Conservation (phyloP, 352 stramenopile genomes). For the Pythium pyrilobum region DNA sequence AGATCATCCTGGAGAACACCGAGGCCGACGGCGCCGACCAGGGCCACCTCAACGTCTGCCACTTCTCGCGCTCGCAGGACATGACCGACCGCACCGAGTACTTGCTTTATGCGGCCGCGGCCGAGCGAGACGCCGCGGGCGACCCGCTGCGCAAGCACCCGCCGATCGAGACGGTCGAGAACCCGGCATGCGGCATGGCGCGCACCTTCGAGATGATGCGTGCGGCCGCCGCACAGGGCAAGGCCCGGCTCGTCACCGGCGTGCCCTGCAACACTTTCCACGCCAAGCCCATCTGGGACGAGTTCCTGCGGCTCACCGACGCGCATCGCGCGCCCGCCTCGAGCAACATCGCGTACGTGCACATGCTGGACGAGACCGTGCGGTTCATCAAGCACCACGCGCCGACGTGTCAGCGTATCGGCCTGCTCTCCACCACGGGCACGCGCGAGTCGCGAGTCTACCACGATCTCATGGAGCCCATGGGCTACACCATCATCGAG, state of each 20-base stretch:
- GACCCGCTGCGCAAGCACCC: slow-evolving; percentile 1
- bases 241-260: slow-evolving; percentile 43
- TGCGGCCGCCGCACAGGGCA: slow-evolving; percentile 26
- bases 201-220: slow-evolving; percentile 72
- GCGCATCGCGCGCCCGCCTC: no score
- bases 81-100: slow-evolving; percentile 73
- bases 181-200: slow-evolving; percentile 67
- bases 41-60: slow-evolving; percentile 57
- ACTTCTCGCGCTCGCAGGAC: slow-evolving; percentile 71
- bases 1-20: slow-evolving; percentile 68
- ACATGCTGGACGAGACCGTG: slow-evolving; percentile 73
- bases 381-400: slow-evolving; percentile 42
- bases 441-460: slow-evolving; percentile 59
- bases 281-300: slow-evolving; percentile 60
- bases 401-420: slow-evolving; percentile 44
- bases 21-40: slow-evolving; percentile 57
- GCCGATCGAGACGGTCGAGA: slow-evolving; percentile 29
- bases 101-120: slow-evolving; percentile 28
- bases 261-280: slow-evolving; percentile 80
- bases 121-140: neutral
- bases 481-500: slow-evolving; percentile 54
- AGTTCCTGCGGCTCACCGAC: slow-evolving; percentile 51
- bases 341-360: slow-evolving; percentile 29
- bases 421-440: slow-evolving; percentile 63
- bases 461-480: slow-evolving; percentile 58